A percentile compares a stretch with the other conserved stretches of the same genome.
Evolutionary conservation across 2,329 filamentous ascomycete genomes (phyloP).

Genomic region (Microdochium trichocladiopsis): DNA sequence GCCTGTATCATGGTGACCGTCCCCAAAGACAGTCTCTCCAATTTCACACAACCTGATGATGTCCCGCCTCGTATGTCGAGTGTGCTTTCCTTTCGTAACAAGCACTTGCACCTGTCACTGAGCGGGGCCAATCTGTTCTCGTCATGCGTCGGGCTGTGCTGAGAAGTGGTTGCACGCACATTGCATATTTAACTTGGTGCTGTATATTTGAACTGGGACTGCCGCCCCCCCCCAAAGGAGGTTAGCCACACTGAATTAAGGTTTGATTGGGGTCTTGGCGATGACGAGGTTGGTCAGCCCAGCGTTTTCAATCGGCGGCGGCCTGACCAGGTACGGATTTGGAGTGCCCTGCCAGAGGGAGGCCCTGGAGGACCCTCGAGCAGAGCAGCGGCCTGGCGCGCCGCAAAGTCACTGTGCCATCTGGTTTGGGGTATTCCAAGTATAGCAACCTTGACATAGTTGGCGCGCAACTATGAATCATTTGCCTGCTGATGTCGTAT

Average conservation of each 20-base stretch:
- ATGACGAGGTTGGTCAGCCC: background rate
- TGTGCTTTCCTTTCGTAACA: too few relatives aligned
- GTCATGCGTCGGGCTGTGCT: background rate
- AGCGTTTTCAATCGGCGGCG: background rate
- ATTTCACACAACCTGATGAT: too few relatives aligned
- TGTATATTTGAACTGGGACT: background rate
- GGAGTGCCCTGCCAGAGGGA: background rate
- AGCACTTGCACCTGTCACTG: too few relatives aligned
- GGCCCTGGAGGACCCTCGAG: too few relatives aligned
- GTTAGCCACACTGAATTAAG: background rate
- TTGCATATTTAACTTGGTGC: background rate
- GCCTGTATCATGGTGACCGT: too few relatives aligned
- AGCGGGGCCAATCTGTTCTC: too few relatives aligned
- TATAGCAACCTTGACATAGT: background rate
- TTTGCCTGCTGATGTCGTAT: background rate
- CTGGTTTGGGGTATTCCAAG: background rate
- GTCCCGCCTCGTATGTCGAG: too few relatives aligned
- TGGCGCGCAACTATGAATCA: background rate
- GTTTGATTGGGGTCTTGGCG: background rate
- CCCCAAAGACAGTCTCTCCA: too few relatives aligned
- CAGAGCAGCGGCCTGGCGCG: background rate
- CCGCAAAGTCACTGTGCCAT: background rate
- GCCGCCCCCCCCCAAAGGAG: too few relatives aligned
- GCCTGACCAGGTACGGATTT: background rate
- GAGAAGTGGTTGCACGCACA: background rate